Percentiles rank a stretch among this genome's conserved stretches.
phyloP scores from a whole-genome alignment of 768 basidiomycete genomes.

The Lactarius akahatsu region DNA sequence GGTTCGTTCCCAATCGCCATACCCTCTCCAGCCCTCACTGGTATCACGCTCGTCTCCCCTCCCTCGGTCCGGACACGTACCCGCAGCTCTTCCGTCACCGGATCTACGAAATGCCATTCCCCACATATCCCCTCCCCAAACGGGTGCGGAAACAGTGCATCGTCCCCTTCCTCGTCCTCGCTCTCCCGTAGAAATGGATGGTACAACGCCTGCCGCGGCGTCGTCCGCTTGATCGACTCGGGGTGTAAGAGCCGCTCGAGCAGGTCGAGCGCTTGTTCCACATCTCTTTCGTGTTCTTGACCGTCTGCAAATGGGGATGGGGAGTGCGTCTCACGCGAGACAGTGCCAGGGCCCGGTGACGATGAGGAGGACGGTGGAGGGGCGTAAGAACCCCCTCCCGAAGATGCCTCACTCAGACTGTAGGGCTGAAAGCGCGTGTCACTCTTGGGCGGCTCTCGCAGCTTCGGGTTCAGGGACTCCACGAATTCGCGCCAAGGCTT shows the following conservation, averaged over 20 bases:
- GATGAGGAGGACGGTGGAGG: conserved; percentile 33
- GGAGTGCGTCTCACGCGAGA: conserved; percentile 31
- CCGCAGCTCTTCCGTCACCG: conserved; percentile 55
- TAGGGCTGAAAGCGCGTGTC: conserved; percentile 59
- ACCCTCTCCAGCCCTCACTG: conserved; percentile 35
- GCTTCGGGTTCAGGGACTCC: conserved; percentile 69
- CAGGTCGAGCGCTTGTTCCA: conserved; percentile 72
- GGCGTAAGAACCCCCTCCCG: conserved; percentile 33
- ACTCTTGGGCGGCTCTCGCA: conserved; percentile 51
- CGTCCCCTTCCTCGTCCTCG: conserved; percentile 60
- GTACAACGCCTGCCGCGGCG: conserved; percentile 70
- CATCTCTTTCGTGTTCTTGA: conserved; percentile 49
- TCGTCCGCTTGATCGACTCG: conserved; percentile 74
- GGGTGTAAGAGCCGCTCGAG: conserved; percentile 71
- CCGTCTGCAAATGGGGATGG: conserved; percentile 36
- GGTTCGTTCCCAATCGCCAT: conserved; percentile 37
- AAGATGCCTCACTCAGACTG: conserved; percentile 27
- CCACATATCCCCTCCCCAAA: conserved; percentile 67
- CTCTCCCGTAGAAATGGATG: conserved; percentile 71
- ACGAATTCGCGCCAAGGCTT: conserved; percentile 74
- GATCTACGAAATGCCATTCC: conserved; percentile 57
- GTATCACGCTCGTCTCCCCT: conserved; percentile 25
- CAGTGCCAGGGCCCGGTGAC: conserved; percentile 29
- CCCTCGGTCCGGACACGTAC: conserved; percentile 43
- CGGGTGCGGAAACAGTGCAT: conserved; percentile 67